A percentile compares a stretch with the other conserved stretches of the same genome.
These are phyloP conservation scores for Apiotrichum gracile DNA, from an alignment of 1,284 basidiomycete genomes.

Conservation along the genomic window DNA sequence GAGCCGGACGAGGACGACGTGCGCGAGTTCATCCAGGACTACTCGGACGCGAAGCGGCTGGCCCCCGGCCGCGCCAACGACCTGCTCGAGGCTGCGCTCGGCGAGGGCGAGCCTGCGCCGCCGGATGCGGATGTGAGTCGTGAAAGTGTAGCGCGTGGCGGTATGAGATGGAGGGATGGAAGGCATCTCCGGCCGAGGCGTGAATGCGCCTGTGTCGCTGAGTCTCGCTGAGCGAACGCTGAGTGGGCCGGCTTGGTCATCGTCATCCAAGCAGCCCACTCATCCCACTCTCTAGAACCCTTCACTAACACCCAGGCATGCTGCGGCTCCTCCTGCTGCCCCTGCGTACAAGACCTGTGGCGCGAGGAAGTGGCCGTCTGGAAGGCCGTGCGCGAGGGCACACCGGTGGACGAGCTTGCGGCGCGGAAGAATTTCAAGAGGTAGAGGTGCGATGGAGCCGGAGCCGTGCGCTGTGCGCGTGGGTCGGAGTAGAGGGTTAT, in stretches of 20 bases:
- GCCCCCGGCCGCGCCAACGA: slow-evolving; percentile 14
- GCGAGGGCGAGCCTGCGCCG: slow-evolving; percentile 1
- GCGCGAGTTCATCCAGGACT: slow-evolving; percentile 15
- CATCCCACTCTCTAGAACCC: neutral
- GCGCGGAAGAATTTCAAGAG: slow-evolving; percentile 9
- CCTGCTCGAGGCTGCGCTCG: slow-evolving; percentile 12
- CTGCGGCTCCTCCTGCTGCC: slow-evolving; percentile 18
- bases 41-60: slow-evolving; percentile 13
- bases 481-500: too few relatives aligned
- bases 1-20: slow-evolving; percentile 15
- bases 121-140: slow-evolving; percentile 16
- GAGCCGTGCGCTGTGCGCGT: too few relatives aligned
- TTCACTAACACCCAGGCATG: slow-evolving; percentile 6
- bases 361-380: slow-evolving; percentile 18
- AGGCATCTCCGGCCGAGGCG: too few relatives aligned
- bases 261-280: too few relatives aligned
- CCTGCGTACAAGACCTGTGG: slow-evolving; percentile 19
- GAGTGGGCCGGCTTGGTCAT: too few relatives aligned
- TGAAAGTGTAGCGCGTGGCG: neutral
- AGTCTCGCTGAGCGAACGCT: too few relatives aligned
- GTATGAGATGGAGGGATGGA: neutral
- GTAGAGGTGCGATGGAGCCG: too few relatives aligned
- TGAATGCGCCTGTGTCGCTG: too few relatives aligned
- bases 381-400: slow-evolving; percentile 14
- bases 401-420: slow-evolving; percentile 1